phyloP scores from a whole-genome alignment of 228 moss, liverwort and hornwort species.

The Sphagnum magellanicum region DNA sequence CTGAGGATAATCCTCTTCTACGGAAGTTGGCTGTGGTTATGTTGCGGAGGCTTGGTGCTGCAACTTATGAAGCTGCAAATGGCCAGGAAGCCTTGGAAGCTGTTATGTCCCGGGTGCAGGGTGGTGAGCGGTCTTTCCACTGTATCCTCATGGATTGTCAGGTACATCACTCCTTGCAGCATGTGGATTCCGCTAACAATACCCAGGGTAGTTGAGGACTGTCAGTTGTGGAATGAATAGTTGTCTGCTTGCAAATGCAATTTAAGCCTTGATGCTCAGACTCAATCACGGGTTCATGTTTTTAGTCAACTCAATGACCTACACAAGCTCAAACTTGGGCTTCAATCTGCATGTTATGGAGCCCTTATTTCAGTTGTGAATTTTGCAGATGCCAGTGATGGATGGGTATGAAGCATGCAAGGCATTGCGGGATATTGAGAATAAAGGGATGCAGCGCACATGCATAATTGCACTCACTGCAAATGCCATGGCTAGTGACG shows the following conservation, averaged over 20 bases:
- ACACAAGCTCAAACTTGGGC: no score
- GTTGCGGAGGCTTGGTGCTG: slow-evolving; percentile 61
- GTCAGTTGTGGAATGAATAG: no score
- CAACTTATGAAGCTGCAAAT: slow-evolving; percentile 43
- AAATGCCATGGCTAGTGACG: slow-evolving; percentile 80
- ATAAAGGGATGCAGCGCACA: slow-evolving; percentile 46
- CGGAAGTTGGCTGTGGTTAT: slow-evolving; percentile 59
- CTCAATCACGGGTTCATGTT: no score
- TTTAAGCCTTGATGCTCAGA: no score
- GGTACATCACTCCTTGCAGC: slow-evolving; percentile 20
- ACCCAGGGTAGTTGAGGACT: no score
- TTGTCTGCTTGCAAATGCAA: no score
- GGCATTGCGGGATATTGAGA: slow-evolving; percentile 56
- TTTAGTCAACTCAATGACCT: no score
- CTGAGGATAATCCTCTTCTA: slow-evolving; percentile 62
- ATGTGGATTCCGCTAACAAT: no score
- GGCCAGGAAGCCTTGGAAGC: slow-evolving; percentile 55
- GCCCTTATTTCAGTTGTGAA: not conserved
- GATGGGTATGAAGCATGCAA: slow-evolving; percentile 68
- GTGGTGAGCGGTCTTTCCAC: slow-evolving; percentile 39
- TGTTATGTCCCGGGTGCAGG: slow-evolving; percentile 39
- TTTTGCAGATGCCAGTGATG: slow-evolving; percentile 75
- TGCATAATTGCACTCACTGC: slow-evolving; percentile 69
- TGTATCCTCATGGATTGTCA: slow-evolving; percentile 91
- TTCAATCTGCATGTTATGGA: no score